These are phyloP conservation scores for Suillus subaureus DNA, from an alignment of 768 basidiomycete genomes.

Conservation along the genomic window DNA sequence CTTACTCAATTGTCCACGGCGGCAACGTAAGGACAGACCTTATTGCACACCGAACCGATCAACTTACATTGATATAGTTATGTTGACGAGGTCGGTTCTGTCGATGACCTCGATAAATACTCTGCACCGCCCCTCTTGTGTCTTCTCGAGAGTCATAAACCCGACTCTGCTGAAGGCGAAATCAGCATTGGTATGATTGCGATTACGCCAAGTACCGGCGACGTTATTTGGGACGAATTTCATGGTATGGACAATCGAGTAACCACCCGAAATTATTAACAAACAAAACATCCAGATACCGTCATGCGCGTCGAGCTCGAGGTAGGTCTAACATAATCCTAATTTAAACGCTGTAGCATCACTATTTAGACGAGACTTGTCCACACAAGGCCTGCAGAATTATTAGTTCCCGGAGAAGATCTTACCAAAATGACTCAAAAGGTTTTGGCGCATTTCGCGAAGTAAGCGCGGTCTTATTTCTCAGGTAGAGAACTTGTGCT, in stretches of 20 bases:
- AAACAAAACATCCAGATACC: slow-evolving; percentile 51
- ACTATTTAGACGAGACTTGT: slow-evolving; percentile 74
- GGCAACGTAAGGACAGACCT: slow-evolving; percentile 63
- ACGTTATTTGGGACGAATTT: slow-evolving; percentile 93
- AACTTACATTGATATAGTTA: slow-evolving; percentile 51
- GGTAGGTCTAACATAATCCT: slow-evolving; percentile 40
- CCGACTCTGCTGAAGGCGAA: slow-evolving; percentile 25
- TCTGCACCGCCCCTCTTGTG: slow-evolving; percentile 72
- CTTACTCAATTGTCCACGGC: slow-evolving; percentile 83
- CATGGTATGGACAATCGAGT: slow-evolving; percentile 50
- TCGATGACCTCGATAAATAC: slow-evolving; percentile 59
- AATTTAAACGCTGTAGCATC: slow-evolving; percentile 9
- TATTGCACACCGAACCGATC: slow-evolving; percentile 8
- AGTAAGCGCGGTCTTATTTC: slow-evolving; percentile 41
- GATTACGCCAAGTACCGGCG: slow-evolving; percentile 86
- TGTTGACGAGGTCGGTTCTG: slow-evolving; percentile 77
- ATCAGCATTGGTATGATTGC: slow-evolving; percentile 72
- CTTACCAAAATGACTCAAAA: slow-evolving; percentile 74
- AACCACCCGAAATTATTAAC: slow-evolving; percentile 6
- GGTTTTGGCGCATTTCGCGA: slow-evolving; percentile 71
- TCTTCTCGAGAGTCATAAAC: slow-evolving; percentile 53
- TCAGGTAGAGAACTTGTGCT: slow-evolving; percentile 10
- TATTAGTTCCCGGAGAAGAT: slow-evolving; percentile 62
- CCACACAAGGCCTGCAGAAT: slow-evolving; percentile 81
- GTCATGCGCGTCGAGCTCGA: slow-evolving; percentile 89